Percentiles rank a stretch among this genome's conserved stretches.
Conservation (phyloP, 2,329 filamentous ascomycete species). For the Colletotrichum theobromicola region DNA sequence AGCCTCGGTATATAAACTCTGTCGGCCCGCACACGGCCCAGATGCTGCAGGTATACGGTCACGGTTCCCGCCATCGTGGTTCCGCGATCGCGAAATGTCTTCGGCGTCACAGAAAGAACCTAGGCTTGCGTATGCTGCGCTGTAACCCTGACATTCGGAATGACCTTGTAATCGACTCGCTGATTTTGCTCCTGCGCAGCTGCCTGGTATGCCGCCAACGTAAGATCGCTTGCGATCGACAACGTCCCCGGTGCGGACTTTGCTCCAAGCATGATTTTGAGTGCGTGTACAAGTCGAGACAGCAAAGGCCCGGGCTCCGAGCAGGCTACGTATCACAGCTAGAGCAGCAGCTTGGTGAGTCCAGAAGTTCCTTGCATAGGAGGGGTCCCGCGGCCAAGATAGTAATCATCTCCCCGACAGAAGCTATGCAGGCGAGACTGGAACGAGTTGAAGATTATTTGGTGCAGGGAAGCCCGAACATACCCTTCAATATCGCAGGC, state of each 20-base stretch:
- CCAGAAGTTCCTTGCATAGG: fast-evolving
- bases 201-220: not conserved
- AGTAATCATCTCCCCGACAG: not conserved
- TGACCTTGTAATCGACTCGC: not conserved
- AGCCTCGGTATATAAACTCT: not conserved
- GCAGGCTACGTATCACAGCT: not conserved
- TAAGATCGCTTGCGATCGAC: not conserved
- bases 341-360: not conserved
- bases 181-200: fast-evolving
- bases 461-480: not conserved
- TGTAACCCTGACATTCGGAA: not conserved
- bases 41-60: not conserved
- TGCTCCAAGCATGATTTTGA: not conserved
- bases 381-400: not conserved
- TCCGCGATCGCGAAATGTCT: not conserved
- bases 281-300: not conserved
- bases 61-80: not conserved
- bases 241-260: not conserved
- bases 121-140: not conserved
- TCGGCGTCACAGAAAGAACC: not conserved
- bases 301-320: not conserved
- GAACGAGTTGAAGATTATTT: not conserved
- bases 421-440: not conserved
- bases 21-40: not conserved
- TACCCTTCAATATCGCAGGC: not conserved